A percentile compares a stretch with the other conserved stretches of the same genome.
These are phyloP conservation scores for Aciculoconidium aculeatum DNA, from an alignment of 805 yeast species.

Conservation along the genomic window DNA sequence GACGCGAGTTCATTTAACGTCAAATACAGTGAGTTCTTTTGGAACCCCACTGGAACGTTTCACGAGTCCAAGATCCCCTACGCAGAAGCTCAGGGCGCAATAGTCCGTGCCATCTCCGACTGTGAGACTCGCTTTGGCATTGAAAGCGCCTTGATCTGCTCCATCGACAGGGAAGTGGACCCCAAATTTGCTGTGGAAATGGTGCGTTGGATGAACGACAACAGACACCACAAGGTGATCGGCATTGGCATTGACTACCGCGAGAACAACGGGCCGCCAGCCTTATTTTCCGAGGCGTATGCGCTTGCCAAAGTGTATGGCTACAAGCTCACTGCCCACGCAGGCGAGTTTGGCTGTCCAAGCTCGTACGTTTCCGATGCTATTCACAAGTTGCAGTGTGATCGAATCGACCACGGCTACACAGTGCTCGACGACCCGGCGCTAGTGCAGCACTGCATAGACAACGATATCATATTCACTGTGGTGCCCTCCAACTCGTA, in stretches of 20 bases:
- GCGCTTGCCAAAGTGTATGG: constrained; percentile 15
- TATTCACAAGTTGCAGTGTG: constrained; percentile 15
- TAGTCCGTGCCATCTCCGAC: constrained; percentile 17
- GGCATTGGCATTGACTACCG: constrained; percentile 28
- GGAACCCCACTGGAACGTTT: constrained; percentile 28
- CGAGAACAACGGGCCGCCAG: constrained; percentile 23
- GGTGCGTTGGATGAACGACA: constrained; percentile 22
- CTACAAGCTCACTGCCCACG: constrained; percentile 22
- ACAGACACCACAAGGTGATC: constrained; percentile 14
- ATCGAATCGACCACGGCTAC: constrained; percentile 25
- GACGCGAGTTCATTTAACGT: constrained; percentile 17
- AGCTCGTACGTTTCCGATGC: constrained; percentile 22
- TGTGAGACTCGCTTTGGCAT: constrained; percentile 14
- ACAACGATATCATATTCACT: constrained; percentile 15
- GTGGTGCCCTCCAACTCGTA: constrained; percentile 28
- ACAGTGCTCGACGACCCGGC: constrained; percentile 20
- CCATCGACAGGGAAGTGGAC: constrained; percentile 22
- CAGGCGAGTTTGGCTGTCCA: constrained; percentile 24
- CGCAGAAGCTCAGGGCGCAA: constrained; percentile 18
- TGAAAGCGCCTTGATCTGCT: constrained; percentile 16
- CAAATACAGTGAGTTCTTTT: constrained; percentile 21
- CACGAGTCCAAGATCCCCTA: constrained; percentile 19
- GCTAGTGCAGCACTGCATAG: constrained; percentile 16
- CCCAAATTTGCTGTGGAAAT: constrained; percentile 18
- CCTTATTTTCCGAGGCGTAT: constrained; percentile 19